Evolutionary conservation across 306 rosid genomes (phyloP), one percentile per base, ranked within the genome.

Genomic region (Quercus mongolica): DNA sequence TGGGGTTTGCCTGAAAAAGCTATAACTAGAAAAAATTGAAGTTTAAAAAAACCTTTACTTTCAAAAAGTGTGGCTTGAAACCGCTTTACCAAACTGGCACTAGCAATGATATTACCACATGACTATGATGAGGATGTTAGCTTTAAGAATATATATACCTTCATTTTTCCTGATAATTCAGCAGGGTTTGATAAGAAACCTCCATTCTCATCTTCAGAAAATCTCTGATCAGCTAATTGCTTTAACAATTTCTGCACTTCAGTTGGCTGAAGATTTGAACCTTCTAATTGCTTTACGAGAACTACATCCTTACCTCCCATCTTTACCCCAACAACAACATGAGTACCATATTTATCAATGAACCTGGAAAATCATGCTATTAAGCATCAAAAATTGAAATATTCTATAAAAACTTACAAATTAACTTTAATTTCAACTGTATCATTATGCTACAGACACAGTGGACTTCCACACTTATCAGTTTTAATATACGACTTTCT

Each of bases 241-340:
- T 92, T 92, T 21, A 95, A 85, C 82, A 83, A 46, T 70, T 87
- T 90, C 89, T 91, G 98, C 78, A 95, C 83, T 55, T 95, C 98
- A 28, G 82, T 51, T 1, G 88, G 86, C 44, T 76, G 85, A 79
- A 88, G 74, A 64, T 81, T 86, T 71, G 99, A 95, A 23, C 74
- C 86, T 59, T 79, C 89, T 33, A 83, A 81, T 84, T 95, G 98
- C 89, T 87, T 95, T 75, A 91, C 73, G 82, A 87, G 93, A 82
- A 92, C 73, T 20, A 89, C 92, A 80, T 95, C 98, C 77, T 92
- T 92, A 18, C 99, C 99, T 74, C 99, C 99, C 99, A 95, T 92
- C 89, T 89, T 89, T 83, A 90, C 96, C 54, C 99, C 99, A 76
- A 91, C 96, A 85, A 95, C 83, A 59, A 92, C 62, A 79, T 92